phyloP scores from a whole-genome alignment of 1,139 yeast species.

The Pichia sp. region DNA sequence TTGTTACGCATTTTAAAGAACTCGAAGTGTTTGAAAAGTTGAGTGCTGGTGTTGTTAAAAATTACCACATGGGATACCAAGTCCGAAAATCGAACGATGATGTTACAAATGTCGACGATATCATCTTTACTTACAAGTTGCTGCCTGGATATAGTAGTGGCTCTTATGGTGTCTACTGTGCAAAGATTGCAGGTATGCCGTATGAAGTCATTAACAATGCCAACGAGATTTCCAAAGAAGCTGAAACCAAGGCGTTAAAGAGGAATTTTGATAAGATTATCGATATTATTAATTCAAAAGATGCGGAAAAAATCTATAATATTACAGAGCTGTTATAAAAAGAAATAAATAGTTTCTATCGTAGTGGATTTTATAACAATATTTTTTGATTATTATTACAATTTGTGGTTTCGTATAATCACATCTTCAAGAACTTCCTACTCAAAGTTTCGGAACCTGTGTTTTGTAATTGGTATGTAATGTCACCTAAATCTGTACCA shows the following conservation, averaged over 20 bases:
- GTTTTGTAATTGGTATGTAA: conserved; percentile 51
- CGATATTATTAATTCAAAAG: not conserved
- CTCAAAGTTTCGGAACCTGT: conserved; percentile 22
- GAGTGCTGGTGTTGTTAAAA: conserved; percentile 44
- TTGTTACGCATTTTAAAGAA: conserved; percentile 88
- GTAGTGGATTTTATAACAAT: too few relatives aligned
- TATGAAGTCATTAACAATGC: conserved; percentile 50
- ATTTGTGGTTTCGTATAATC: not conserved
- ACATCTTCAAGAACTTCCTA: conserved; percentile 29
- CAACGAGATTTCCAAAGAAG: conserved; percentile 40
- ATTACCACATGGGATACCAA: conserved; percentile 76
- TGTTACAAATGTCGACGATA: conserved; percentile 23
- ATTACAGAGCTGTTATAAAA: conserved; percentile 4
- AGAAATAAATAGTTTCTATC: too few relatives aligned
- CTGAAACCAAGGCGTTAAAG: conserved; percentile 32
- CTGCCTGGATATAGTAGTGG: conserved; percentile 58
- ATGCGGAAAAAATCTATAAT: conserved; percentile 18
- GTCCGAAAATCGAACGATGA: conserved; percentile 33
- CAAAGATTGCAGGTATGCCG: conserved; percentile 66
- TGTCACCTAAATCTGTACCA: conserved; percentile 58
- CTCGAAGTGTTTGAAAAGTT: conserved; percentile 51
- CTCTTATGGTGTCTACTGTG: conserved; percentile 80
- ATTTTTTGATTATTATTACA: not conserved
- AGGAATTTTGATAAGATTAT: conserved; percentile 13
- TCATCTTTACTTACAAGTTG: conserved; percentile 62